Conservation (phyloP, 768 basidiomycete species). For the Suillus clintonianus region DNA sequence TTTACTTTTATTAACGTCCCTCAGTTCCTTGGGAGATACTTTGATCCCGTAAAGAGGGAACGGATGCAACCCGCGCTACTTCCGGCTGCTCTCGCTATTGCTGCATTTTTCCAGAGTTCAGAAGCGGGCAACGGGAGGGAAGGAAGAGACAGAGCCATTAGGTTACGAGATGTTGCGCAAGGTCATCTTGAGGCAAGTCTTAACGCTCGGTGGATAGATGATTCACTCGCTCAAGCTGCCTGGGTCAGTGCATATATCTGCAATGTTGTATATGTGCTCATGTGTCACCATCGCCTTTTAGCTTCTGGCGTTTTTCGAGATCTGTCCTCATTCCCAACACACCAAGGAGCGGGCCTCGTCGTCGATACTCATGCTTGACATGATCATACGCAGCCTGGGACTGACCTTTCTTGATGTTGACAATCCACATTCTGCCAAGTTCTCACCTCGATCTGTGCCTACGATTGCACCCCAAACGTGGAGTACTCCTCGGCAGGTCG, state of each 20-base stretch:
- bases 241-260: constrained; percentile 51
- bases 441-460: constrained; percentile 53
- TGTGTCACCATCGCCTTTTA: constrained; percentile 26
- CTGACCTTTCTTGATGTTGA: constrained; percentile 61
- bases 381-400: constrained; percentile 62
- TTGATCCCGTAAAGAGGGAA: constrained; percentile 53
- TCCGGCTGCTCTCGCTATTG: constrained; percentile 60
- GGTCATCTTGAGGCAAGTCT: constrained; percentile 70
- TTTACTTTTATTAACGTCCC: constrained; percentile 76
- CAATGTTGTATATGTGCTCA: constrained; percentile 3
- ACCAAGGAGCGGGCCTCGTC: constrained; percentile 55
- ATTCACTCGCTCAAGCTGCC: constrained; percentile 72
- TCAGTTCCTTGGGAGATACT: constrained; percentile 61
- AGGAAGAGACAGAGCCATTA: constrained; percentile 59
- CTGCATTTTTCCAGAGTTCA: constrained; percentile 72
- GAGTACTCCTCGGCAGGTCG: constrained; percentile 10
- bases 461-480: constrained; percentile 28
- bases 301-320: constrained; percentile 73
- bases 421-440: constrained; percentile 52
- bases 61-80: constrained; percentile 69
- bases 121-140: constrained; percentile 51
- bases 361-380: constrained; percentile 63
- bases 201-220: constrained; percentile 71
- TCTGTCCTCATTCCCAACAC: constrained; percentile 68
- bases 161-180: constrained; percentile 68